Percentiles rank a stretch among this genome's conserved stretches.
Conservation (phyloP, 495 filamentous ascomycete genomes). For the Rhizodiscina lignyota region DNA sequence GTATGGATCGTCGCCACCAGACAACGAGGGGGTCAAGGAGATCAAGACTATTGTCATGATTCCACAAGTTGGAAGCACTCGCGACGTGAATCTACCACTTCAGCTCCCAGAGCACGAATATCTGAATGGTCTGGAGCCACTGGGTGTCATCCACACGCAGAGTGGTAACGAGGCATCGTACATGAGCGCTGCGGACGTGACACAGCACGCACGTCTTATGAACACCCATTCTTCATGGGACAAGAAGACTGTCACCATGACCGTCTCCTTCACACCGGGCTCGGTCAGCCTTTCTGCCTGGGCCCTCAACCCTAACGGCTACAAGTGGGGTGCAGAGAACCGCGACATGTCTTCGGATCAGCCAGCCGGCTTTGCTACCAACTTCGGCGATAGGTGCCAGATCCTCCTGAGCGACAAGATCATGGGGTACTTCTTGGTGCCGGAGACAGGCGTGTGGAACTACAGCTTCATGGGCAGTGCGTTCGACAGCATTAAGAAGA, state of each 20-base stretch:
- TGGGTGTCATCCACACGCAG: conserved; percentile 91
- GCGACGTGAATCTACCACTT: conserved; percentile 83
- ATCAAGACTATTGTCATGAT: conserved; percentile 93
- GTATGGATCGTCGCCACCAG: conserved; percentile 81
- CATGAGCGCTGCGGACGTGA: conserved; percentile 90
- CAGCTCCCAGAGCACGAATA: conserved; percentile 87
- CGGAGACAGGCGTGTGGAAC: conserved; percentile 86
- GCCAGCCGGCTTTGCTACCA: conserved; percentile 81
- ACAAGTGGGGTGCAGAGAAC: conserved; percentile 96
- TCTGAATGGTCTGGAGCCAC: conserved; percentile 71
- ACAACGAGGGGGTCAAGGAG: conserved; percentile 95
- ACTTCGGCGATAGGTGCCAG: conserved; percentile 91
- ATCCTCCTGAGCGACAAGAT: conserved; percentile 82
- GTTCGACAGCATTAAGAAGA: conserved; percentile 81
- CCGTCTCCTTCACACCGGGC: conserved; percentile 95
- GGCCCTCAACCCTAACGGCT: conserved; percentile 77
- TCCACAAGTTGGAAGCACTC: conserved; percentile 86
- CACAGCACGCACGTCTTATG: conserved; percentile 80
- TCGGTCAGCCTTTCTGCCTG: conserved; percentile 90
- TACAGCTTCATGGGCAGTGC: conserved; percentile 92
- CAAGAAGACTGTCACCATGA: conserved; percentile 91
- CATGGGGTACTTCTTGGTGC: conserved; percentile 87
- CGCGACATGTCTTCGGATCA: conserved; percentile 81
- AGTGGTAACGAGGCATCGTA: conserved; percentile 89
- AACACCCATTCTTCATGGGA: conserved; percentile 71